Base-by-base conservation (phyloP, 805 yeast genomes). In the Lipomyces yamadae region DNA sequence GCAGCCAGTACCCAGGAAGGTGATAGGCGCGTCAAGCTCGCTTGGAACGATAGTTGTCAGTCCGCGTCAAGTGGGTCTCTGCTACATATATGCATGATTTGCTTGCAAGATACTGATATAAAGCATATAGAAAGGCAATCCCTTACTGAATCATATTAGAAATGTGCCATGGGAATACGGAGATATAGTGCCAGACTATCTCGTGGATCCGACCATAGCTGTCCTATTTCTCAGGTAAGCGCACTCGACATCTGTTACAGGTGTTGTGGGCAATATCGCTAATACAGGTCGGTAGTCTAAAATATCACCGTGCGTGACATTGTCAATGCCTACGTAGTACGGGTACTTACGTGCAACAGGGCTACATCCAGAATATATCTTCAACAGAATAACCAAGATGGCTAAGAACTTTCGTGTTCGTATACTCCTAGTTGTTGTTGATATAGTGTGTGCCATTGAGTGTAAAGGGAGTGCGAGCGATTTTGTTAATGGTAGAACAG, bases 281-380 rank as follows among this genome's bases (percentile, higher is more conserved):
- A 11, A 33, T 32, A 30, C 24, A 48, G 8, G 4, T n/a, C 55
- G 24, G 6, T 32, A 52, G 74, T 52, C 57, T 73, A 34, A 70
- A 70, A 58, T 73, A 73, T 60, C 75, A 73, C 56, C 67, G 71
- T 65, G 59, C 29, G 71, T 34, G 3, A 34, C 15, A 29, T 37
- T n/a, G 13, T 42, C 8, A 24, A 42, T 4, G 35, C 11, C 54
- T 32, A n/a, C 3, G 29, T 37, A 6, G 29, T 61, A 24, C 8
- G 52, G 24, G 13, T 2, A 33, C 60, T 62, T 34, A 62, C 60
- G 6, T 29, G 18, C 13, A 29, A 32, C 32, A 68, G 69, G 76
- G 13, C 70, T 81, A 35, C 80, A 77, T 56, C 83, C 82, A 2
- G 83, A 80, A 65, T 80, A 81, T 65, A 78, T 81, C 24, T 76